Evolutionary conservation across 768 basidiomycete genomes (phyloP).

Genomic region (Rhodotorula graminis): DNA sequence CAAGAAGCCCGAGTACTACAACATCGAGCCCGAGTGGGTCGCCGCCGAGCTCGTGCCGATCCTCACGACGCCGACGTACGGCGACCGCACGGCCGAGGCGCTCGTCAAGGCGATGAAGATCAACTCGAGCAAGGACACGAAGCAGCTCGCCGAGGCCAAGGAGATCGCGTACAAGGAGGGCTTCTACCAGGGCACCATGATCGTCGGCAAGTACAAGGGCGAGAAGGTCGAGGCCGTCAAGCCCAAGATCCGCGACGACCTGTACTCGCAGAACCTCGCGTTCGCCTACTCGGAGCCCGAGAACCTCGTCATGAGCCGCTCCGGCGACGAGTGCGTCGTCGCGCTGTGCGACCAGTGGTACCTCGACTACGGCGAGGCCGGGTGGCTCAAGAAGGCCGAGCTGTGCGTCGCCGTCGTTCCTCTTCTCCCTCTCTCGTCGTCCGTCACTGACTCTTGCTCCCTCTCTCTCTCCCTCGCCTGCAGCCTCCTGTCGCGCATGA

Average conservation of each 20-base stretch:
- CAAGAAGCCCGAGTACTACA: constrained; percentile 95
- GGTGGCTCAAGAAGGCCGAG: constrained; percentile 82
- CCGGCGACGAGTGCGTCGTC: constrained; percentile 95
- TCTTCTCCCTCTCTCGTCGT: not conserved
- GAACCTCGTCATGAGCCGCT: constrained; percentile 77
- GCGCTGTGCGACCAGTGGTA: constrained; percentile 99
- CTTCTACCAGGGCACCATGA: constrained; percentile 90
- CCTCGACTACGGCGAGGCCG: constrained; percentile 85
- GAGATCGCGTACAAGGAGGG: constrained; percentile 98
- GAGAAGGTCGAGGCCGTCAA: constrained; percentile 85
- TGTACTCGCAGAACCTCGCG: constrained; percentile 73
- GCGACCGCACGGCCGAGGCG: constrained; percentile 77
- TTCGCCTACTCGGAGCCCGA: constrained; percentile 95
- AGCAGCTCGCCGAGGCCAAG: constrained; percentile 91
- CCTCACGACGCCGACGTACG: constrained; percentile 82
- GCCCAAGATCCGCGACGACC: constrained; percentile 71
- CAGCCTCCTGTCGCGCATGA: constrained; percentile 77
- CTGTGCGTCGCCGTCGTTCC: constrained; percentile 54
- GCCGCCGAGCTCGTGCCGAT: constrained; percentile 80
- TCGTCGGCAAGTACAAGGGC: constrained; percentile 85
- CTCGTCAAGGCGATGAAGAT: constrained; percentile 86
- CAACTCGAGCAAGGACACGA: constrained; percentile 86
- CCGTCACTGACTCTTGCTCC: not conserved
- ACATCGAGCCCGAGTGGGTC: constrained; percentile 83
- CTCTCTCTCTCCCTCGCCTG: not conserved